Evolutionary conservation across 495 filamentous ascomycete species (phyloP).

Genomic region (Penicillium coprophilum): DNA sequence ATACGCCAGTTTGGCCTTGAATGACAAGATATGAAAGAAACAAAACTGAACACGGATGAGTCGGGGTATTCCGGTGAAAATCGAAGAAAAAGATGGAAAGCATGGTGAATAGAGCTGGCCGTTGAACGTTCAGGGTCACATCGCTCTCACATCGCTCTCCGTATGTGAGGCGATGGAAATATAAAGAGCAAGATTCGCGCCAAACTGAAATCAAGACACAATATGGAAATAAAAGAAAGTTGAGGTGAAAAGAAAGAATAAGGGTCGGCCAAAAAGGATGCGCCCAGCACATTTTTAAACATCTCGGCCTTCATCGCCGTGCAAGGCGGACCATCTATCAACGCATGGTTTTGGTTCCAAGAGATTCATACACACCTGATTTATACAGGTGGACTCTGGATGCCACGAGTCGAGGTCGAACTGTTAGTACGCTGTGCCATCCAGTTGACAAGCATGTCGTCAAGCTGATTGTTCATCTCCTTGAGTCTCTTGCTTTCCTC

Average conservation of each 20-base stretch:
- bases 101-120: slow-evolving; percentile 19
- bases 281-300: slow-evolving; percentile 26
- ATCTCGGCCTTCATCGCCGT: slow-evolving; percentile 6
- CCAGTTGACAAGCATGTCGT: slow-evolving; percentile 84
- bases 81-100: slow-evolving; percentile 12
- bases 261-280: slow-evolving; percentile 21
- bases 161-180: slow-evolving; percentile 9
- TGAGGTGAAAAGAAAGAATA: slow-evolving; percentile 13
- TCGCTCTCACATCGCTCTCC: slow-evolving; percentile 16
- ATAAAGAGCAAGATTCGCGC: slow-evolving; percentile 12
- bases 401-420: slow-evolving; percentile 16
- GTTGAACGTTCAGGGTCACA: slow-evolving; percentile 13
- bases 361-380: slow-evolving; percentile 7
- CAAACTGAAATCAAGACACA: slow-evolving; percentile 12
- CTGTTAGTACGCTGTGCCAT: slow-evolving; percentile 56
- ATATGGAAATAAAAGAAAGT: slow-evolving; percentile 5
- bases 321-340: slow-evolving; percentile 14
- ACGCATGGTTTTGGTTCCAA: slow-evolving; percentile 13
- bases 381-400: slow-evolving; percentile 24
- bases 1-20: slow-evolving; percentile 21
- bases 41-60: slow-evolving; percentile 19
- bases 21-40: slow-evolving; percentile 13
- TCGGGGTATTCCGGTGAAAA: slow-evolving; percentile 32
- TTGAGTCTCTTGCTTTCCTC: slow-evolving; percentile 79
- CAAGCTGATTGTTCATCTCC: slow-evolving; percentile 80